Conservation (phyloP, 2,329 filamentous ascomycete species). For the Botrytis tulipae region DNA sequence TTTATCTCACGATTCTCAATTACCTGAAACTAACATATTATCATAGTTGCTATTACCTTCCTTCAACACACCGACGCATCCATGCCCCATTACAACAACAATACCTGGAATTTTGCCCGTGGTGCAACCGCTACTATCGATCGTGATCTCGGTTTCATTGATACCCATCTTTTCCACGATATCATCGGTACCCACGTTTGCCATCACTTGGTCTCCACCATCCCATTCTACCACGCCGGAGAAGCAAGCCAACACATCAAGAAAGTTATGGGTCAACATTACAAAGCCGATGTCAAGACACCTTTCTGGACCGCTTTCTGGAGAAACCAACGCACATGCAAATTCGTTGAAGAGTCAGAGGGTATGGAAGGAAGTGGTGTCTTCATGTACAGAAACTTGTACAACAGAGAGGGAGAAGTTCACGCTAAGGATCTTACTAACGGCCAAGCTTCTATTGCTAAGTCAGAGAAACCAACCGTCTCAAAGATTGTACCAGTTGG, state of each 20-base stretch:
- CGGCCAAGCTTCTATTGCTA: constrained; percentile 10
- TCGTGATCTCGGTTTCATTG: constrained; percentile 63
- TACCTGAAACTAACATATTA: constrained; percentile 27
- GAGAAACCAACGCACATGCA: constrained; percentile 38
- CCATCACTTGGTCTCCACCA: constrained; percentile 61
- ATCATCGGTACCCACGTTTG: constrained; percentile 65
- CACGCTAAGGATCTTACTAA: constrained; percentile 28
- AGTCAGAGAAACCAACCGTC: constrained; percentile 17
- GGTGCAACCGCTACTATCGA: constrained; percentile 63
- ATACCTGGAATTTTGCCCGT: constrained; percentile 60
- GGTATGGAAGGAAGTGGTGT: constrained; percentile 38
- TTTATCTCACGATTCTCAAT: constrained; percentile 12
- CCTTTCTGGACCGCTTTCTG: constrained; percentile 41
- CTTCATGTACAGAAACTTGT: constrained; percentile 39
- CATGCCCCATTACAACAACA: constrained; percentile 57
- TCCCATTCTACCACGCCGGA: constrained; percentile 60
- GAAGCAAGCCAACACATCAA: constrained; percentile 58
- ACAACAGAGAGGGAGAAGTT: constrained; percentile 32
- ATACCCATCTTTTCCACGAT: constrained; percentile 63
- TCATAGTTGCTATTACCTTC: constrained; percentile 67
- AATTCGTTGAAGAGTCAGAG: constrained; percentile 40
- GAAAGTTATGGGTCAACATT: constrained; percentile 54
- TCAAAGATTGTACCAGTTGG: constrained; percentile 20
- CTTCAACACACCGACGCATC: constrained; percentile 65
- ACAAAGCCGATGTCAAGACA: constrained; percentile 45